These are phyloP conservation scores for Hyaloscypha finlandica DNA, from an alignment of 495 filamentous ascomycete species.

Conservation along the genomic window DNA sequence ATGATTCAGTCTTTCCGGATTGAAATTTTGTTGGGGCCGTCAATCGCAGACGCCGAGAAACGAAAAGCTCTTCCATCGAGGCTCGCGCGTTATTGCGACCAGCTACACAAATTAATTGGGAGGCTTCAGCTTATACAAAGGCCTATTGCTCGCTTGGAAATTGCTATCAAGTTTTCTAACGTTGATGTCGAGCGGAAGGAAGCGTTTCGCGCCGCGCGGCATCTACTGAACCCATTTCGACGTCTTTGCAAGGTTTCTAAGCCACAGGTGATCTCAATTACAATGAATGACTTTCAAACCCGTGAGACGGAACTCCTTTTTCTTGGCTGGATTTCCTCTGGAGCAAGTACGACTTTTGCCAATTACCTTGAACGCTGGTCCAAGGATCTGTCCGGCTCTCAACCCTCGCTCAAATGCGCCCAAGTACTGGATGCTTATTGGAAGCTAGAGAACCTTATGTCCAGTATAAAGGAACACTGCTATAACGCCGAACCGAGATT, in stretches of 20 bases:
- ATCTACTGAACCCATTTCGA: constrained; percentile 21
- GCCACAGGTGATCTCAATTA: constrained; percentile 13
- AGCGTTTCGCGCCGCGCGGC: constrained; percentile 4
- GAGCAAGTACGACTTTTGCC: constrained; percentile 11
- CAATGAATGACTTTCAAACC: background rate
- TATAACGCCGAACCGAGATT: constrained; percentile 2
- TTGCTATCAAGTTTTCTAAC: constrained; percentile 20
- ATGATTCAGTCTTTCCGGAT: constrained; percentile 21
- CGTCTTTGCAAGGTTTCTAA: constrained; percentile 17
- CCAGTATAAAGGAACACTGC: constrained; percentile 6
- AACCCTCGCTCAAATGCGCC: background rate
- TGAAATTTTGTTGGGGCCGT: constrained; percentile 10
- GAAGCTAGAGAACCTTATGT: constrained; percentile 18
- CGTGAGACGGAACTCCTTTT: constrained; percentile 13
- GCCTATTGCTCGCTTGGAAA: constrained; percentile 12
- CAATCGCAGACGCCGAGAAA: background rate
- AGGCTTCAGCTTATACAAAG: constrained; percentile 9
- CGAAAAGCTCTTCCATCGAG: constrained; percentile 12
- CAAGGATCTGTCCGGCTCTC: constrained; percentile 9
- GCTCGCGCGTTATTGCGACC: constrained; percentile 23
- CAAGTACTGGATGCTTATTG: constrained; percentile 21
- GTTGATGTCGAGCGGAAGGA: constrained; percentile 9
- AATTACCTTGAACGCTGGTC: constrained; percentile 13
- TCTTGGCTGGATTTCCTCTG: constrained; percentile 6
- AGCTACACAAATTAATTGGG: constrained; percentile 20